Conservation (phyloP, 225 moss, liverwort and hornwort genomes). For the Antitrichia curtipendula region DNA sequence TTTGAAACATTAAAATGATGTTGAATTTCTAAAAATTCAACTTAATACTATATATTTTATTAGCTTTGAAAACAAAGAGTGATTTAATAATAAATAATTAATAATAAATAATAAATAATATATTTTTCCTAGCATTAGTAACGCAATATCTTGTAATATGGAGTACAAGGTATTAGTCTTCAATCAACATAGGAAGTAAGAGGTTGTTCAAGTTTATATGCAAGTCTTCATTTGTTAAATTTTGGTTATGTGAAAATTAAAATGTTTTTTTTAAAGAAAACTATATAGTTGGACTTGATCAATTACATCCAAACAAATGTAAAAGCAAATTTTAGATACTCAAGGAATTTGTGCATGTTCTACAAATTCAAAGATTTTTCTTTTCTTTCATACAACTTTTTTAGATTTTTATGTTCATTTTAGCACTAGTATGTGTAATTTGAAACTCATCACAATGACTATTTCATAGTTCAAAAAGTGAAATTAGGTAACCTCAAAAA, state of each 20-base stretch:
- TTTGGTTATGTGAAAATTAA: no score
- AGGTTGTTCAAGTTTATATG: not conserved
- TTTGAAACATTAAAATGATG: not conserved
- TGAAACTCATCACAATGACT: not conserved
- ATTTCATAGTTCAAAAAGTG: not conserved
- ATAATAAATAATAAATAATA: no score
- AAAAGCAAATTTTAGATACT: not conserved
- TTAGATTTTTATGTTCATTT: no score
- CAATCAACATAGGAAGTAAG: not conserved
- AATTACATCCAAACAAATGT: not conserved
- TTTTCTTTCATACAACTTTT: not conserved
- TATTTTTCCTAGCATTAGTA: no score
- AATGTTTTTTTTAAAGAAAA: not conserved
- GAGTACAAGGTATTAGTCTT: not conserved
- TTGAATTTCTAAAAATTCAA: not conserved
- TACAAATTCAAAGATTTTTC: not conserved
- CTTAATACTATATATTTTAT: no score
- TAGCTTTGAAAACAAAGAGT: not conserved
- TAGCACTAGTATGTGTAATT: rapidly evolving
- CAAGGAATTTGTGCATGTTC: not conserved
- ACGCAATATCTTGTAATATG: not conserved
- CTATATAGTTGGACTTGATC: not conserved
- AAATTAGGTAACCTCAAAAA: rapidly evolving
- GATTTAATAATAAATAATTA: no score
- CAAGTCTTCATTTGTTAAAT: not conserved